phyloP scores from a whole-genome alignment of 2,329 filamentous ascomycete species.

The Nemania abortiva region DNA sequence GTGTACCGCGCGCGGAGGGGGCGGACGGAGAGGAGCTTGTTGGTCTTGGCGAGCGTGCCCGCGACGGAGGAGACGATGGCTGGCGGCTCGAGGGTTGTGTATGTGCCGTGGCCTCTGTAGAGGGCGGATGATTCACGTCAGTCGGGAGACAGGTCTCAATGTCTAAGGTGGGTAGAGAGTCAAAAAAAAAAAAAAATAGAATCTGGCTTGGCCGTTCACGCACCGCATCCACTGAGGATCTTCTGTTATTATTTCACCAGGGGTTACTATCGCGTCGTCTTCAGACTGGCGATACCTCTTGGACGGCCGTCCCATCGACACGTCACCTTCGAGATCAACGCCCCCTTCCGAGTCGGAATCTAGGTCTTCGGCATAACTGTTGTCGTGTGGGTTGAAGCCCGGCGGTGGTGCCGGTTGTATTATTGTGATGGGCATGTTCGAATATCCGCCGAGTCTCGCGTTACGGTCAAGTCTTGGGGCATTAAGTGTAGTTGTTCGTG shows the following conservation, averaged over 20 bases:
- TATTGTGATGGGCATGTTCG: conserved; percentile 53
- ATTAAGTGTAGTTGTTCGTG: not conserved
- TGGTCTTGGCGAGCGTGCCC: conserved; percentile 90
- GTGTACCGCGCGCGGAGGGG: conserved; percentile 93
- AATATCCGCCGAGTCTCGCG: conserved; percentile 4
- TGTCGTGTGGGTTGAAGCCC: conserved; percentile 32
- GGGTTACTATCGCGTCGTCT: conserved; percentile 77
- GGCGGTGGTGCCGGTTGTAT: conserved; percentile 47
- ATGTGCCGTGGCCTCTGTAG: conserved; percentile 90
- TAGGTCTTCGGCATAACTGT: conserved; percentile 37
- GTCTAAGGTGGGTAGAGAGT: not conserved
- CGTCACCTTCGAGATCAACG: conserved; percentile 59
- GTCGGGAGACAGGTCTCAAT: not conserved
- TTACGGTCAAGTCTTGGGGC: not conserved
- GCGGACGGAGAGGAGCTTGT: conserved; percentile 93
- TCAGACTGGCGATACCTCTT: conserved; percentile 54
- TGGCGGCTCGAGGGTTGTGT: conserved; percentile 70
- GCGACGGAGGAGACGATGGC: conserved; percentile 91
- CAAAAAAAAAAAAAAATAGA: not conserved
- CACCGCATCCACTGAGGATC: conserved; percentile 97
- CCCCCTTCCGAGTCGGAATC: conserved; percentile 59
- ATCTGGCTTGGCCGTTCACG: conserved; percentile 34
- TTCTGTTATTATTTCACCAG: conserved; percentile 87
- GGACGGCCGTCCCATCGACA: conserved; percentile 57
- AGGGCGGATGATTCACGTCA: conserved; percentile 12